These are phyloP conservation scores for Colletotrichum eleusines DNA, from an alignment of 2,329 filamentous ascomycete genomes.

Conservation along the genomic window DNA sequence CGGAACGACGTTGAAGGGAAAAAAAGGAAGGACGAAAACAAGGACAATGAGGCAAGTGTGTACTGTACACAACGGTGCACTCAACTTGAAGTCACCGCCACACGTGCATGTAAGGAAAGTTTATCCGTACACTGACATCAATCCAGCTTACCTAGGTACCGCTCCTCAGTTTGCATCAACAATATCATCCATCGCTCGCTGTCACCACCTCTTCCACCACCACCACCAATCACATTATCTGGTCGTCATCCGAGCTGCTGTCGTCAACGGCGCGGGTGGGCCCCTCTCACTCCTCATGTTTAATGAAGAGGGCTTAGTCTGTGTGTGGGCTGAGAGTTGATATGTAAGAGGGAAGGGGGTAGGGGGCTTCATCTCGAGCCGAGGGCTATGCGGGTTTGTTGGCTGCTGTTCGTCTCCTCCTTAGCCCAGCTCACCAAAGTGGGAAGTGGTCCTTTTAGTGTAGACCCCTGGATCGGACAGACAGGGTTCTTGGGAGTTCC, in stretches of 20 bases:
- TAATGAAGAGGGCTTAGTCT: slow-evolving; percentile 39
- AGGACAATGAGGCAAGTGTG: neutral
- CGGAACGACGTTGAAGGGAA: neutral
- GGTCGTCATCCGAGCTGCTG: slow-evolving; percentile 6
- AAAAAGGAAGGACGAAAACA: neutral
- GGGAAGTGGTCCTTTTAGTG: neutral
- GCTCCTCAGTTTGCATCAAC: neutral
- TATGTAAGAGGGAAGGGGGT: neutral
- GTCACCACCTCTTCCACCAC: neutral
- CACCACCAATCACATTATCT: neutral
- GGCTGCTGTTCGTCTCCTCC: slow-evolving; percentile 7
- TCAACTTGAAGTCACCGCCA: neutral
- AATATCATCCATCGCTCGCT: neutral
- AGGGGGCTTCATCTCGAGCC: slow-evolving; percentile 29
- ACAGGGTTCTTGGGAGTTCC: neutral
- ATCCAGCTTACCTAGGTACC: neutral
- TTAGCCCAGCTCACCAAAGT: slow-evolving; percentile 12
- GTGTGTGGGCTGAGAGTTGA: slow-evolving; percentile 18
- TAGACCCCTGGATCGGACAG: neutral
- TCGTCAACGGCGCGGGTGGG: slow-evolving; percentile 31
- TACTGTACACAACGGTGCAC: neutral
- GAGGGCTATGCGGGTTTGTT: slow-evolving; percentile 31
- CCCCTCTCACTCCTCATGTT: slow-evolving; percentile 26
- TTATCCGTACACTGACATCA: neutral
- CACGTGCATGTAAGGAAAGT: neutral